Base-by-base conservation (phyloP, 2,329 filamentous ascomycete species). In the Epichloe amarillans region DNA sequence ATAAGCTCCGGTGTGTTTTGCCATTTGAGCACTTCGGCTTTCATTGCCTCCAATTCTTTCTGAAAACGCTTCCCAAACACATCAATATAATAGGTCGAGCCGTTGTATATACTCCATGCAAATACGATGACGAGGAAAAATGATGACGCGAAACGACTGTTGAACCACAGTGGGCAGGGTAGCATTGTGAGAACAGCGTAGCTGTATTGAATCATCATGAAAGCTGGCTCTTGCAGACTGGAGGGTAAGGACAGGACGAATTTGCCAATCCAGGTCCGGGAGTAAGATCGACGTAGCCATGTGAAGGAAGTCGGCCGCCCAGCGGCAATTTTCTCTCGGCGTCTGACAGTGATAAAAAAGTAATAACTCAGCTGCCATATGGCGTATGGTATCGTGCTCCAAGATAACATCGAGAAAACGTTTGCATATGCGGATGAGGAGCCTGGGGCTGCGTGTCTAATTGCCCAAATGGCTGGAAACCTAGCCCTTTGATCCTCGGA, bases 41-140 rank as follows among this genome's bases (percentile, higher is more conserved):
- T 90, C 70, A 98, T 78, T 49, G 84, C 78, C 64, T 98, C 90
- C 12, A 98, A 75, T 66, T 98, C 93, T 63, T 91, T 95, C 72
- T 98, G 88, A 74, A 98, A 97, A 2, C 90, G 82, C 61, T 87
- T 95, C 50, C 94, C 93, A 64, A 97, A 98, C 2, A 97, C 88
- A 60, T 98, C 93, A 62, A 98, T 97, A 68, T 98, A 98, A 67
- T 86, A 98, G 0, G 90, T 97, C 17, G 93, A 88, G 35, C 93
- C 93, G 60, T 98, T 98, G 72, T 96, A 94, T 51, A 96, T 85
- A 59, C 88, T 94, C 89, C 90, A 96, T 42, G 81, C 75, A 62
- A 98, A 97, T n/a, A 98, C 82, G 2, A 79, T 70, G 50, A 84
- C 73, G 44, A 98, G 73, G 68, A 96, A 98, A 0, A 66, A 57